A percentile compares a stretch with the other conserved stretches of the same genome.
Conservation (phyloP, 2,329 filamentous ascomycete species). For the Ceratocystis eucalypticola region DNA sequence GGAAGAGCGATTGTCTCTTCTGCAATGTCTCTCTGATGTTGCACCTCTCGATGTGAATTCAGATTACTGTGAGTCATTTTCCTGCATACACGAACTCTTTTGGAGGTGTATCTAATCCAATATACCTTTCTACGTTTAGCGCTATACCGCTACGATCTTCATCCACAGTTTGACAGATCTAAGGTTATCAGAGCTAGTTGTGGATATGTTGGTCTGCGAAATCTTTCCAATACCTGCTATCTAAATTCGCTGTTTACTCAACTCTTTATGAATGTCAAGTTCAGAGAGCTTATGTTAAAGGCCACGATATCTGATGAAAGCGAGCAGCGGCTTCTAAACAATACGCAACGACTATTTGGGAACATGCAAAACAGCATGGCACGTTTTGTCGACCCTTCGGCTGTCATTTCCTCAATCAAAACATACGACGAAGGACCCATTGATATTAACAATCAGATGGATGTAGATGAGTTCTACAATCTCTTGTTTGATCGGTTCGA, state of each 20-base stretch:
- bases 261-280: slow-evolving; percentile 86
- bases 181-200: slow-evolving; percentile 60
- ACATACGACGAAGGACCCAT: slow-evolving; percentile 73
- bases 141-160: slow-evolving; percentile 48
- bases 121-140: slow-evolving; percentile 22
- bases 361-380: slow-evolving; percentile 72
- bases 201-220: slow-evolving; percentile 79
- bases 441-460: slow-evolving; percentile 85
- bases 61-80: background rate
- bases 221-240: slow-evolving; percentile 93
- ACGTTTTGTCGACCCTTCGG: slow-evolving; percentile 58
- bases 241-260: slow-evolving; percentile 90
- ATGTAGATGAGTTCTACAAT: slow-evolving; percentile 96
- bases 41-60: slow-evolving; percentile 22
- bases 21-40: slow-evolving; percentile 17
- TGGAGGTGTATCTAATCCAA: background rate
- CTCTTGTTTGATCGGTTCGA: slow-evolving; percentile 87
- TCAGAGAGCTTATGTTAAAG: slow-evolving; percentile 69
- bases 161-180: slow-evolving; percentile 47
- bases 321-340: slow-evolving; percentile 54
- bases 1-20: background rate
- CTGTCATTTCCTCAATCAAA: slow-evolving; percentile 61
- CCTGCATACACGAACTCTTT: background rate
- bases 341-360: slow-evolving; percentile 71
- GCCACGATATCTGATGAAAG: slow-evolving; percentile 42